phyloP scores from a whole-genome alignment of 2,329 filamentous ascomycete genomes.

The Stachybotrys echinatus region DNA sequence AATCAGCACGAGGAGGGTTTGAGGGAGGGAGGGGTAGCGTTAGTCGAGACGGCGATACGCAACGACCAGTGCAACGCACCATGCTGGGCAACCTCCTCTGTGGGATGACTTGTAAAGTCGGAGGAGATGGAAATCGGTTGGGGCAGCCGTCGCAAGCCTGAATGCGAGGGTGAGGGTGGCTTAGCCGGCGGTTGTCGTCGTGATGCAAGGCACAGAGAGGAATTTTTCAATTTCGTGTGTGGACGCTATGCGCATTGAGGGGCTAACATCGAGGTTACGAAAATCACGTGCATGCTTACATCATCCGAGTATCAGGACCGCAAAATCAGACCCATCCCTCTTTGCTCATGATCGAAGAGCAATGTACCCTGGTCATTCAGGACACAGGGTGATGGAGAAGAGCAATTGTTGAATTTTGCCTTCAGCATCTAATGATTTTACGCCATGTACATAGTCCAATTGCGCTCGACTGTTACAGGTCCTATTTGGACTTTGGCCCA shows the following conservation, averaged over 20 bases:
- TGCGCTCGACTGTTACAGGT: no score
- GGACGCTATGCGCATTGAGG: constrained; percentile 37
- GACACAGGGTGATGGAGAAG: no score
- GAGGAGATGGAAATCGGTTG: constrained; percentile 28
- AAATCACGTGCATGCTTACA: constrained; percentile 28
- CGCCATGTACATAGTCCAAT: no score
- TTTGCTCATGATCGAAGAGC: no score
- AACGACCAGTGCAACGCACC: constrained; percentile 23
- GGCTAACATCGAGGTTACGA: constrained; percentile 20
- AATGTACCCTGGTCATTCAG: no score
- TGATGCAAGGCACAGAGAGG: constrained; percentile 29
- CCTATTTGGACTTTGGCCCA: no score
- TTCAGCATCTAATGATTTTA: no score
- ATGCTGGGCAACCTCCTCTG: constrained; percentile 50
- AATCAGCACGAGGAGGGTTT: constrained; percentile 19
- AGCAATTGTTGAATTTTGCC: no score
- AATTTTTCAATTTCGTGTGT: constrained; percentile 44
- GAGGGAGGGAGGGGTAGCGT: constrained; percentile 22
- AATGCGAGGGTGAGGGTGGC: constrained; percentile 26
- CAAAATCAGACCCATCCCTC: no score
- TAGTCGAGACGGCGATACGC: constrained; percentile 10
- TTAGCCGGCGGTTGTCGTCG: constrained; percentile 32
- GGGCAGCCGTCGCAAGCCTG: constrained; percentile 32
- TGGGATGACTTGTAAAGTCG: constrained; percentile 29
- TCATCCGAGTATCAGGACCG: no score